Conservation (phyloP, 1,284 basidiomycete genomes). For the Pseudozyma thailandica region DNA sequence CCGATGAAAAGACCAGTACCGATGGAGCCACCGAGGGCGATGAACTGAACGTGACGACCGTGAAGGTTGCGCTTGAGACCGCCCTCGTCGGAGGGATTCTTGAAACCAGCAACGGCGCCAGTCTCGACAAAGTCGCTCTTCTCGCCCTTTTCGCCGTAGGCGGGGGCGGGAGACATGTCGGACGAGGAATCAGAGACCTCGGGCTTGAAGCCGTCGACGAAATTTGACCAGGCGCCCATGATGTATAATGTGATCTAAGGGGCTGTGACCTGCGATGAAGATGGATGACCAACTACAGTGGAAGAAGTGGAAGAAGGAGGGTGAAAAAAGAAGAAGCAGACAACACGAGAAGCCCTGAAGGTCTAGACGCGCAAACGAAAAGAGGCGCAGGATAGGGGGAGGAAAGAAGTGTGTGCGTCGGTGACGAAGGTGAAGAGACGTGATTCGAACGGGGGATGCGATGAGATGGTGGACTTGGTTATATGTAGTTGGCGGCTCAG, state of each 20-base stretch:
- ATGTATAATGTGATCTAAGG: conserved; percentile 7
- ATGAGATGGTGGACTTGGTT: neutral
- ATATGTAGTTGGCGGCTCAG: neutral
- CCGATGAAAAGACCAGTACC: conserved; percentile 72
- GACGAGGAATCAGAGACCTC: conserved; percentile 27
- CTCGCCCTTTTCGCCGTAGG: conserved; percentile 35
- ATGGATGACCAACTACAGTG: too few species aligned
- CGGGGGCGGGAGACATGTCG: conserved; percentile 4
- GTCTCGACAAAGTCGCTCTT: conserved; percentile 32
- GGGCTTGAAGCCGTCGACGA: conserved; percentile 57
- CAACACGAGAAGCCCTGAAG: neutral
- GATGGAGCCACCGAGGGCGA: conserved; percentile 68
- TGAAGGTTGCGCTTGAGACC: conserved; percentile 58
- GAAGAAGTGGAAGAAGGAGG: too few species aligned
- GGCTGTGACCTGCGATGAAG: too few species aligned
- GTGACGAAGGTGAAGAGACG: neutral
- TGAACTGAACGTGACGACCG: conserved; percentile 63
- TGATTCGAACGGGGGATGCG: neutral
- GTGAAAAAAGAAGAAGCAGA: neutral
- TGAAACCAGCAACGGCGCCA: conserved; percentile 39
- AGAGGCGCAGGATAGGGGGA: neutral
- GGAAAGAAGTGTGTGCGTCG: neutral
- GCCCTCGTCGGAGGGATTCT: conserved; percentile 19
- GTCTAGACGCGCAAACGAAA: neutral
- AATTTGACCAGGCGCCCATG: conserved; percentile 48